Base-by-base conservation (phyloP, 2,329 filamentous ascomycete genomes). In the Whalleya microplaca region DNA sequence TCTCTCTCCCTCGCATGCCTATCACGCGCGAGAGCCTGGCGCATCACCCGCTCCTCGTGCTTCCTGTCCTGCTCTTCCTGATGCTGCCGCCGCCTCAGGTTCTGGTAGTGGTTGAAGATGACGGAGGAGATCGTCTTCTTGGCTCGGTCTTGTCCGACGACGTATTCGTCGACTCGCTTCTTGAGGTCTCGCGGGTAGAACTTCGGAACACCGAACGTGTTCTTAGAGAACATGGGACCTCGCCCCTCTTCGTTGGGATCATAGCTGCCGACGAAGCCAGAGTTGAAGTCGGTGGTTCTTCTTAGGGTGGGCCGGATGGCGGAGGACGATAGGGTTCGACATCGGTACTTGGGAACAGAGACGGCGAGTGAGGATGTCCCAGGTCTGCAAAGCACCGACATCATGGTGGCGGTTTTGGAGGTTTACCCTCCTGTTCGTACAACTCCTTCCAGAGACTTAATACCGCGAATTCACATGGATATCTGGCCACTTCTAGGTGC, bases 81-180 rank as follows among this genome's bases (percentile, higher is more conserved):
- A 63, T 95, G 85, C 56, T 88, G 85, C 47, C 92, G 81, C 67
- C 92, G 84, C 21, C 93, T 87, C 57, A 96, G 84, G 45, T 91
- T 86, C 74, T 97, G 92, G 71, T 98, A 97, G 72, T 99, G 95
- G 70, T 98, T 97, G 78, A 96, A 97, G 23, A 99, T 90, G 6
- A 94, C 92, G 2, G 94, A 89, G 62, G 92, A 95, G 62, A 98
- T 86, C 14, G 93, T 91, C 74, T 96, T 96, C 80, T 99, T 95
- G 16, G 95, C 92, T 57, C 92, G 86, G 64, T 97, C 92, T 74
- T 99, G 95, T 41, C 94, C 95, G 3, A 99, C 94, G 1, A 99
- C 94, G 72, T 96, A 99, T 70, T 95, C 90, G 72, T 99, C 95
- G 29, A 98, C 86, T 68, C 95, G 90, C 69, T 91, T 87, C 79